Evolutionary conservation across 306 rosid species (phyloP).

Genomic region (Gillenia trifoliata): DNA sequence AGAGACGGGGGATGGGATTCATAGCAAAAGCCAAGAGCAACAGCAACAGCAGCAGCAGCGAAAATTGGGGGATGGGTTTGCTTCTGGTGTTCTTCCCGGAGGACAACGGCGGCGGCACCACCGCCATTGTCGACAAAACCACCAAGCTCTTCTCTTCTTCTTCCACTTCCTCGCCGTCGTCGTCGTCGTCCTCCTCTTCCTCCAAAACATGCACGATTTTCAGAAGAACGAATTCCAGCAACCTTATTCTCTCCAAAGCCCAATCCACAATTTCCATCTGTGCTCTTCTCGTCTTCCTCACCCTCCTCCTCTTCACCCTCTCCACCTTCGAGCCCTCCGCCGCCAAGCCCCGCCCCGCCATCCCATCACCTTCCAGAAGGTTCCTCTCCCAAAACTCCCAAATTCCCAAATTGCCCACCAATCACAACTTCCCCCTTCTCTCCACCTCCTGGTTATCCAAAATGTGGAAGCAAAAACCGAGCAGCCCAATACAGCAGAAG

Average conservation of each 20-base stretch:
- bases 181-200: conserved; percentile 22
- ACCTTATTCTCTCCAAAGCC: conserved; percentile 42
- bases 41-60: neutral
- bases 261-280: conserved; percentile 80
- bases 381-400: conserved; percentile 18
- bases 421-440: neutral
- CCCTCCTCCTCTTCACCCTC: conserved; percentile 83
- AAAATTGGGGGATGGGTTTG: conserved; percentile 56
- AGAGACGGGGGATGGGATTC: conserved; percentile 15
- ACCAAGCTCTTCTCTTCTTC: conserved; percentile 29
- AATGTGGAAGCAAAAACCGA: conserved; percentile 27
- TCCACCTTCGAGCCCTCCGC: conserved; percentile 79
- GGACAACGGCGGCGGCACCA: conserved; percentile 12
- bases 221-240: conserved; percentile 28
- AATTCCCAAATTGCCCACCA: neutral
- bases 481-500: neutral
- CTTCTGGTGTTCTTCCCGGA: conserved; percentile 70
- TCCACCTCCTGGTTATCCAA: conserved; percentile 21
- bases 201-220: neutral
- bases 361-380: conserved; percentile 24
- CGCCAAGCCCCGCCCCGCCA: conserved; percentile 7
- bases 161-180: neutral
- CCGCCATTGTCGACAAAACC: conserved; percentile 30
- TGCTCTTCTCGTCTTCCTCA: conserved; percentile 57
- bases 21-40: conserved; percentile 17